Evolutionary conservation across 177 flowering plant species (phyloP).

Genomic region (Tripterygium wilfordii): DNA sequence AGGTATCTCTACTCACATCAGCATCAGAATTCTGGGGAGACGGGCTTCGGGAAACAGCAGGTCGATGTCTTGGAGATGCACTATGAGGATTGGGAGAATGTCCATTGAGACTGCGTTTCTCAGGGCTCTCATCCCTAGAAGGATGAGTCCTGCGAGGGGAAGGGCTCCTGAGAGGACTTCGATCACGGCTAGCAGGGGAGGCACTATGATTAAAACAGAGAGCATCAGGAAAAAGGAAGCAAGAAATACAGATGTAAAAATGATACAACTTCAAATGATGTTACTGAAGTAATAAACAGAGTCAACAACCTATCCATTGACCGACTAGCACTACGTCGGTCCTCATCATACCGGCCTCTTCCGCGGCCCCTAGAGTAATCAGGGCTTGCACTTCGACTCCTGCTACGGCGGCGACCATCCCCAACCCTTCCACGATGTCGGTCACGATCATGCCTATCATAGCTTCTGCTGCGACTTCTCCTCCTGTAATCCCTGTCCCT

Average conservation of each 20-base stretch:
- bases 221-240: neutral
- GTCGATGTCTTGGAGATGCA: conserved; percentile 36
- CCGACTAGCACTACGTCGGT: conserved; percentile 33
- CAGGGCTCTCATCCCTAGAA: conserved; percentile 35
- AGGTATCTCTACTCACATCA: conserved; percentile 26
- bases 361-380: conserved; percentile 39
- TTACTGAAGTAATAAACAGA: neutral
- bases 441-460: conserved; percentile 42
- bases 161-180: conserved; percentile 36
- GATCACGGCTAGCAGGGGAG: conserved; percentile 41
- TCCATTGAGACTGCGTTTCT: conserved; percentile 21
- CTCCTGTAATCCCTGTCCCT: conserved; percentile 40
- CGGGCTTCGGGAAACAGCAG: conserved; percentile 44
- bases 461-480: conserved; percentile 42
- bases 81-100: conserved; percentile 39
- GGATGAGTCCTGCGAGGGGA: conserved; percentile 32
- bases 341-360: conserved; percentile 43
- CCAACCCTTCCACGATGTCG: conserved; percentile 50
- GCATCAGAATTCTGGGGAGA: conserved; percentile 42
- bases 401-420: conserved; percentile 47
- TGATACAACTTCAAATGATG: no score
- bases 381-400: conserved; percentile 65
- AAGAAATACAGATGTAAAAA: neutral
- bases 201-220: conserved; percentile 19
- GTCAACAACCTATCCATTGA: conserved; percentile 35